These are phyloP conservation scores for Hyaloscypha bicolor DNA, from an alignment of 495 filamentous ascomycete species.

Conservation along the genomic window DNA sequence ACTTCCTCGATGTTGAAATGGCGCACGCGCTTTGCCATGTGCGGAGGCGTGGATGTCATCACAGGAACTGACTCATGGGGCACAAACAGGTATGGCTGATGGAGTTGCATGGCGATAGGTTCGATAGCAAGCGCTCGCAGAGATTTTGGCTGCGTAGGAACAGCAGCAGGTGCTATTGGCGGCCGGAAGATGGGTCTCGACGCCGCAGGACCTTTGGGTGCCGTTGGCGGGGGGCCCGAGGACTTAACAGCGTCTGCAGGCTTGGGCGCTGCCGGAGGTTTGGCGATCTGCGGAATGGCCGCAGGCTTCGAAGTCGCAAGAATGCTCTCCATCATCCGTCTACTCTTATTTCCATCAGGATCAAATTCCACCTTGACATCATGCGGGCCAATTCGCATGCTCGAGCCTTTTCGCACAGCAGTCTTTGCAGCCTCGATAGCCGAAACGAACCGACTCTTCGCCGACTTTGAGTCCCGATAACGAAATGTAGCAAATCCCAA, in stretches of 20 bases:
- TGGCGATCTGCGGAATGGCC: conserved; percentile 27
- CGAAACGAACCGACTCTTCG: conserved; percentile 47
- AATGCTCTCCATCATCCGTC: conserved; percentile 68
- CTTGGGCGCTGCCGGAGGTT: conserved; percentile 29
- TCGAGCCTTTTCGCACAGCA: conserved; percentile 71
- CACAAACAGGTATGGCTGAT: conserved; percentile 92
- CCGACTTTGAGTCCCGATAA: conserved; percentile 72
- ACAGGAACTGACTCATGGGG: conserved; percentile 84
- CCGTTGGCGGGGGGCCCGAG: conserved; percentile 72
- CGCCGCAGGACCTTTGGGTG: conserved; percentile 73
- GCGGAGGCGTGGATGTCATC: conserved; percentile 77
- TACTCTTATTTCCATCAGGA: conserved; percentile 79
- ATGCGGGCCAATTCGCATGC: conserved; percentile 69
- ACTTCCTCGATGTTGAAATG: conserved; percentile 76
- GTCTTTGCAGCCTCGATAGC: conserved; percentile 77
- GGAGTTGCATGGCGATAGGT: conserved; percentile 64
- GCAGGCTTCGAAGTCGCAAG: conserved; percentile 48
- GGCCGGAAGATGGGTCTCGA: conserved; percentile 28
- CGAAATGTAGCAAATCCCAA: conserved; percentile 89
- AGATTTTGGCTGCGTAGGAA: conserved; percentile 45
- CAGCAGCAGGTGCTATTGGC: conserved; percentile 35
- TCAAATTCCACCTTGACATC: conserved; percentile 82
- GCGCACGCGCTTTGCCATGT: conserved; percentile 85
- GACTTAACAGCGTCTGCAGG: conserved; percentile 40
- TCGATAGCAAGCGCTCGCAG: conserved; percentile 53